These are phyloP conservation scores for Mortierella sp. DNA, from an alignment of 371 early-diverging fungal genomes.

Conservation along the genomic window DNA sequence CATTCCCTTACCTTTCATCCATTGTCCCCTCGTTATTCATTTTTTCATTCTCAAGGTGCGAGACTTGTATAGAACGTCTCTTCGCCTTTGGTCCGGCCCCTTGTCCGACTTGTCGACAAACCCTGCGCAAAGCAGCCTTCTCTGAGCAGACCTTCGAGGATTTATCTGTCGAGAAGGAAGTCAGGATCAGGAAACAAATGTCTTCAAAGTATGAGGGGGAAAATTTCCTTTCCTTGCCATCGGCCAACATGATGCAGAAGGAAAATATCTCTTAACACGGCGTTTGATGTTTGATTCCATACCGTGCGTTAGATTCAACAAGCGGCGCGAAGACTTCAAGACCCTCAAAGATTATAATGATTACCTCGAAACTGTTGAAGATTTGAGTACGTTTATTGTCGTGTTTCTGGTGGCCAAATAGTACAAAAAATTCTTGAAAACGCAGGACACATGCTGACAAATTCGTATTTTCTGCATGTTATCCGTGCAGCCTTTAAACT, in stretches of 20 bases:
- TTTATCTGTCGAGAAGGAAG: constrained; percentile 94
- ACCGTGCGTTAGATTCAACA: constrained; percentile 80
- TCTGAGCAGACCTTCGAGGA: constrained; percentile 94
- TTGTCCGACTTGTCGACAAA: constrained; percentile 91
- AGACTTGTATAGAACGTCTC: constrained; percentile 87
- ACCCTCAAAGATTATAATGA: constrained; percentile 85
- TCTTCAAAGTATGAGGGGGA: constrained; percentile 69
- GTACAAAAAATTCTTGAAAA: too few species aligned
- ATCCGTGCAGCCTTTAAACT: constrained; percentile 78
- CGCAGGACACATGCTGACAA: too few species aligned
- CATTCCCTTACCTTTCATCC: too few species aligned
- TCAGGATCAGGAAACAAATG: constrained; percentile 86
- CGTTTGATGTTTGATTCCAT: neutral
- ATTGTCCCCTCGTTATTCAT: too few species aligned
- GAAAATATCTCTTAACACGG: too few species aligned
- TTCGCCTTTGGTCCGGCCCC: constrained; percentile 91
- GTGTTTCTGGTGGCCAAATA: too few species aligned
- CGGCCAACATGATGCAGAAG: too few species aligned
- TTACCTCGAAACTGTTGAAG: constrained; percentile 93
- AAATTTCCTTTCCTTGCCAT: constrained; percentile 13
- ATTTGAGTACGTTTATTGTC: constrained; percentile 75
- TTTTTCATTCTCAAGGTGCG: constrained; percentile 78
- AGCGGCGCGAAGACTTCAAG: constrained; percentile 90
- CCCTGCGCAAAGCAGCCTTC: constrained; percentile 87
- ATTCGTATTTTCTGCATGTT: too few species aligned